Percentiles rank a stretch among this genome's conserved stretches.
Conservation (phyloP, 2,329 filamentous ascomycete species). For the Cordyceps cateniannulata region DNA sequence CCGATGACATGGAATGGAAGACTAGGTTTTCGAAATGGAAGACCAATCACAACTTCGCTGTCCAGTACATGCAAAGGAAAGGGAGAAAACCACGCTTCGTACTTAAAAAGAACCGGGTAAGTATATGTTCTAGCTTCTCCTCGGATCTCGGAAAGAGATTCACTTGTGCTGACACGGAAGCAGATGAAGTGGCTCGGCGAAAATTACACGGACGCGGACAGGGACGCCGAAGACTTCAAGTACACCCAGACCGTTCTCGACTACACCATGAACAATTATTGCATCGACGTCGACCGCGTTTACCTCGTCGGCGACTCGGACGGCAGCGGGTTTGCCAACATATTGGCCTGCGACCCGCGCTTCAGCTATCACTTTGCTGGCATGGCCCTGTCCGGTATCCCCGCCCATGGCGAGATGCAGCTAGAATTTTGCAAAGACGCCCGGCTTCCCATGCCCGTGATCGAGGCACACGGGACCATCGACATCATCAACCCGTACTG, state of each 20-base stretch:
- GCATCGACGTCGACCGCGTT: constrained; percentile 29
- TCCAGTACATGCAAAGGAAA: constrained; percentile 38
- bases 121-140: no score
- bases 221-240: constrained; percentile 30
- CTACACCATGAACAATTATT: constrained; percentile 27
- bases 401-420: constrained; percentile 12
- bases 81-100: no score
- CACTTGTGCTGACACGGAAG: neutral
- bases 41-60: constrained; percentile 17
- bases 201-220: constrained; percentile 22
- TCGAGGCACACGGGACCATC: constrained; percentile 41
- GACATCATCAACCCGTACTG: constrained; percentile 38
- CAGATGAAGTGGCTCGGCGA: constrained; percentile 31
- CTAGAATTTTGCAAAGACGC: constrained; percentile 28
- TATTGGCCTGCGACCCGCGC: constrained; percentile 29
- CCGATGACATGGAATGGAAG: neutral
- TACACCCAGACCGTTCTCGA: constrained; percentile 34
- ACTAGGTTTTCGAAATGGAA: neutral
- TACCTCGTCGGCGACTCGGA: constrained; percentile 34
- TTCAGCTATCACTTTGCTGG: constrained; percentile 30
- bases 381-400: constrained; percentile 27
- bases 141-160: no score
- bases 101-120: no score
- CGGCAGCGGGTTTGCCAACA: constrained; percentile 34
- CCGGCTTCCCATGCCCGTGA: constrained; percentile 31